Conservation (phyloP, 2,329 filamentous ascomycete genomes). For the Scytalidium sp. region DNA sequence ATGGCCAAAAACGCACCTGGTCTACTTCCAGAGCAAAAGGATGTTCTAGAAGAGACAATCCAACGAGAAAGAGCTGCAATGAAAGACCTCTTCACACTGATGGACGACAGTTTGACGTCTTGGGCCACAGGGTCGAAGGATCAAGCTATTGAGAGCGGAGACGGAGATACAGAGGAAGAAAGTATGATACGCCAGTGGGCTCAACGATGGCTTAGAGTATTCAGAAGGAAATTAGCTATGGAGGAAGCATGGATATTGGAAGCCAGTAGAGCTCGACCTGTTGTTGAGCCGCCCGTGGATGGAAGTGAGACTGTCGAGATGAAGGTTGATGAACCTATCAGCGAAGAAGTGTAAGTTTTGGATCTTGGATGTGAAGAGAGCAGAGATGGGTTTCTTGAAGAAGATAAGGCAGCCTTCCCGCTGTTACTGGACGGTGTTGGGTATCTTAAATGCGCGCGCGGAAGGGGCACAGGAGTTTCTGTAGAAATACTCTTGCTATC, state of each 20-base stretch:
- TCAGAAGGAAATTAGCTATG: constrained; percentile 76
- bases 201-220: constrained; percentile 81
- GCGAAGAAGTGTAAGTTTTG: not conserved
- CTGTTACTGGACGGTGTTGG: too few relatives aligned
- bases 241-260: constrained; percentile 68
- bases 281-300: constrained; percentile 7
- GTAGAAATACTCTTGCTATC: not conserved
- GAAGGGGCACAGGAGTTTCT: not conserved
- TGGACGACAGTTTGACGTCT: constrained; percentile 72
- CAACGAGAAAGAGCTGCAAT: constrained; percentile 70
- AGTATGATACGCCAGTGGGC: constrained; percentile 76
- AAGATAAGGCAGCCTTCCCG: too few relatives aligned
- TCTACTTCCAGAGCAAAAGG: constrained; percentile 45
- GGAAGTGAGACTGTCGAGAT: constrained; percentile 9
- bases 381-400: too few relatives aligned
- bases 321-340: not conserved
- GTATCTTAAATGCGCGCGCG: too few relatives aligned
- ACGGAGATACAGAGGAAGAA: constrained; percentile 56
- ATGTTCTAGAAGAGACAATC: constrained; percentile 58
- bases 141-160: constrained; percentile 66
- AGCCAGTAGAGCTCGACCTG: constrained; percentile 23
- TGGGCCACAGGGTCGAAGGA: constrained; percentile 75
- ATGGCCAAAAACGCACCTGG: constrained; percentile 56
- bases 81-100: constrained; percentile 74
- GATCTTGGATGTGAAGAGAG: too few relatives aligned